Conservation (phyloP, 2,329 filamentous ascomycete species). For the Trichoderma koningiopsis region DNA sequence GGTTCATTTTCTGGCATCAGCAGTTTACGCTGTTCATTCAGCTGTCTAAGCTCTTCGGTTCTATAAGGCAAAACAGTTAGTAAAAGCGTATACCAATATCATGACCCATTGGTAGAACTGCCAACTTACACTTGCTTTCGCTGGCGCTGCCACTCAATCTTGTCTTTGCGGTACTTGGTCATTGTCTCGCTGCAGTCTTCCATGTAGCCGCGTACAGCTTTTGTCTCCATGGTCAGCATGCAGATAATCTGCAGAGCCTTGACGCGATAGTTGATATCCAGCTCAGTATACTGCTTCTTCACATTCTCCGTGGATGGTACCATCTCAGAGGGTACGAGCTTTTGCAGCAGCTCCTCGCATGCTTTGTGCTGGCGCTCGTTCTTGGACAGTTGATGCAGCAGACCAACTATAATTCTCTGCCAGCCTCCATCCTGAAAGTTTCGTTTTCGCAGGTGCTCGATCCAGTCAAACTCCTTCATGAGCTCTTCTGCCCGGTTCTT, state of each 20-base stretch:
- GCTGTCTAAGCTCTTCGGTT: constrained; percentile 67
- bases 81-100: constrained; percentile 7
- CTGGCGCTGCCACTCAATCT: constrained; percentile 86
- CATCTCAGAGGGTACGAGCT: constrained; percentile 77
- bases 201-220: constrained; percentile 83
- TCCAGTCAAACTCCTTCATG: constrained; percentile 76
- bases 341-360: constrained; percentile 77
- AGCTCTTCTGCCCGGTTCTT: constrained; percentile 76
- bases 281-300: constrained; percentile 67
- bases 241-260: constrained; percentile 82
- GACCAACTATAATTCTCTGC: constrained; percentile 84
- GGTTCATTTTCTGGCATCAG: constrained; percentile 73
- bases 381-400: constrained; percentile 82
- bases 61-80: constrained; percentile 43
- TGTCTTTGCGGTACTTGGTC: constrained; percentile 93
- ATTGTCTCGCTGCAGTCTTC: constrained; percentile 91
- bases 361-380: constrained; percentile 67
- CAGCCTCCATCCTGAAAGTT: constrained; percentile 88
- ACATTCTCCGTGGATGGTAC: constrained; percentile 78
- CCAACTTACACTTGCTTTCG: constrained; percentile 64
- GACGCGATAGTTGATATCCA: constrained; percentile 83
- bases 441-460: constrained; percentile 78
- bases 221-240: constrained; percentile 83
- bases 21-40: constrained; percentile 74
- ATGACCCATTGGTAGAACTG: neutral